Evolutionary conservation across 257 asterid genomes (phyloP).

Genomic region (Solanum pennellii): DNA sequence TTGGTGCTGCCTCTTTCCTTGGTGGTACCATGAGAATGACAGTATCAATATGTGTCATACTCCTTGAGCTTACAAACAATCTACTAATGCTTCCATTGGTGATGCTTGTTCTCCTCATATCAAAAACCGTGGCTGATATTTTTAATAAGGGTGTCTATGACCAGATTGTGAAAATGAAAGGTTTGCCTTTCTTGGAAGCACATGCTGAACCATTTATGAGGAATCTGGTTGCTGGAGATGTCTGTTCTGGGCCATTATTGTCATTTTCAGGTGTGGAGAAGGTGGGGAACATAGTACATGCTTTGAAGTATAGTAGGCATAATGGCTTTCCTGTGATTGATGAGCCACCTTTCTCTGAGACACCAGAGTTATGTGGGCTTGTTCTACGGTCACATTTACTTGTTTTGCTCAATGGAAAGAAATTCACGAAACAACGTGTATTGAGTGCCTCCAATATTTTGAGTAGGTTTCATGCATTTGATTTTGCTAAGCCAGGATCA

Average conservation of each 20-base stretch:
- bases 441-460: conserved; percentile 40
- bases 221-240: conserved; percentile 73
- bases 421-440: conserved; percentile 39
- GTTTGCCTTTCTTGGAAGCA: conserved; percentile 86
- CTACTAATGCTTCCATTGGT: conserved; percentile 81
- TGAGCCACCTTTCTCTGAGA: conserved; percentile 80
- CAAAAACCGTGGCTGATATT: conserved; percentile 84
- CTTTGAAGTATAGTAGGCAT: conserved; percentile 52
- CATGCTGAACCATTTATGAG: conserved; percentile 94
- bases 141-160: conserved; percentile 87
- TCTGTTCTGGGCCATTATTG: conserved; percentile 83
- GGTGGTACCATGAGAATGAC: conserved; percentile 99
- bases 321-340: conserved; percentile 89
- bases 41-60: conserved; percentile 85
- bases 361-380: conserved; percentile 75
- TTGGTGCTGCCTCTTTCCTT: conserved; percentile 95
- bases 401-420: conserved; percentile 58
- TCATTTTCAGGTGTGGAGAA: conserved; percentile 67
- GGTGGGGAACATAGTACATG: conserved; percentile 62
- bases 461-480: conserved; percentile 48
- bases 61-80: conserved; percentile 77
- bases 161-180: conserved; percentile 91
- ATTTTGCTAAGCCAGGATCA: conserved; percentile 84
- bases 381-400: conserved; percentile 84
- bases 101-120: conserved; percentile 91